Percentiles rank a stretch among this genome's conserved stretches.
These are phyloP conservation scores for Pittosporum tobira DNA, from an alignment of 129 eudicot species.

Conservation along the genomic window DNA sequence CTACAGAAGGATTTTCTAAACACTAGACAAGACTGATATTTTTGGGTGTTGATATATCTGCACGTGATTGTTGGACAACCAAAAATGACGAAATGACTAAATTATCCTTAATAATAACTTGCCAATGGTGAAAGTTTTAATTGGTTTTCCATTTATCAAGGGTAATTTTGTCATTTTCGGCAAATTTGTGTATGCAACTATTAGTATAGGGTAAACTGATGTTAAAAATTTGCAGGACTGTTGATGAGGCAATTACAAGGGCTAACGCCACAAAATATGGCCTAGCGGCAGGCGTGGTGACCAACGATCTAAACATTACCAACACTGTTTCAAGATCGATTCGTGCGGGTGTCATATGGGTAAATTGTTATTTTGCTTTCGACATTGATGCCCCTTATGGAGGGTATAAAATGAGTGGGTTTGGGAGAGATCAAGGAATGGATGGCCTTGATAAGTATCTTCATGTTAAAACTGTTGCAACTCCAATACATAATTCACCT, in stretches of 20 bases:
- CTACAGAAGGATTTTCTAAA: no score
- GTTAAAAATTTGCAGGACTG: slow-evolving; percentile 46
- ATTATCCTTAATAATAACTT: no score
- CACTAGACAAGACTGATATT: no score
- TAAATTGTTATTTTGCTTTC: slow-evolving; percentile 62
- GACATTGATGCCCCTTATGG: slow-evolving; percentile 48
- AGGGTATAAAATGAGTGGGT: slow-evolving; percentile 76
- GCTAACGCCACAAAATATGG: slow-evolving; percentile 67
- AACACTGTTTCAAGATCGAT: slow-evolving; percentile 77
- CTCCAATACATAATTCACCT: slow-evolving; percentile 63
- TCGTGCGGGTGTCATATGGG: slow-evolving; percentile 71
- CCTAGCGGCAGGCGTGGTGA: slow-evolving; percentile 67
- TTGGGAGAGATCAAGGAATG: slow-evolving; percentile 59
- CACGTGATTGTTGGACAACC: no score
- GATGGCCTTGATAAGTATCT: slow-evolving; percentile 51
- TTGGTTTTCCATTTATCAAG: no score
- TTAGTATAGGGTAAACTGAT: no score
- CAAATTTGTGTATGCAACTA: no score
- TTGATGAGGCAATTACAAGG: slow-evolving; percentile 68
- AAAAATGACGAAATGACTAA: not conserved
- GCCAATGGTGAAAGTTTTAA: no score
- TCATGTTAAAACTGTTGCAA: slow-evolving; percentile 63
- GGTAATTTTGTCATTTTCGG: no score
- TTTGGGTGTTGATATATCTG: no score
- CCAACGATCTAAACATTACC: slow-evolving; percentile 60